Conservation (phyloP, 2,329 filamentous ascomycete genomes). For the Penicillium sp. region DNA sequence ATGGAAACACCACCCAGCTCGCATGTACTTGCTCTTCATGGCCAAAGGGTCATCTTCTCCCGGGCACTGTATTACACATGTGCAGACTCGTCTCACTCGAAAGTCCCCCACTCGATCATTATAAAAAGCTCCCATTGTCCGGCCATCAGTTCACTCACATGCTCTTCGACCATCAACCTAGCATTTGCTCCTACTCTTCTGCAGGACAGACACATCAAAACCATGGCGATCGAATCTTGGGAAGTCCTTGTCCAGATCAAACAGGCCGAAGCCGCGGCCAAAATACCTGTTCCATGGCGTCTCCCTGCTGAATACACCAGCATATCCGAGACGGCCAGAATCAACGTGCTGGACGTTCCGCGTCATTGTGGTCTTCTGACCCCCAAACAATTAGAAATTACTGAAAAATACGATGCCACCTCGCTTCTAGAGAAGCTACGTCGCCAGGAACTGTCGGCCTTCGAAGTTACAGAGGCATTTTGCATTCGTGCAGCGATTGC, state of each 20-base stretch:
- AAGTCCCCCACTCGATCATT: too few relatives aligned
- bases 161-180: neutral
- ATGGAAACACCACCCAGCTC: neutral
- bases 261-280: constrained; percentile 23
- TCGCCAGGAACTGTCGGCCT: constrained; percentile 3
- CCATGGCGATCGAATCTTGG: neutral
- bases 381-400: constrained; percentile 46
- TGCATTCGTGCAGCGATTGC: constrained; percentile 38
- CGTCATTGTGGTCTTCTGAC: constrained; percentile 44
- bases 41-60: neutral
- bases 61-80: too few relatives aligned
- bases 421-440: constrained; percentile 5
- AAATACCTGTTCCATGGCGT: constrained; percentile 34
- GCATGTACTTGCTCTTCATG: neutral
- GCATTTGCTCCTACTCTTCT: too few relatives aligned
- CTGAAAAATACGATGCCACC: constrained; percentile 19
- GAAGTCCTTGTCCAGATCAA: constrained; percentile 8
- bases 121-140: neutral
- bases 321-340: neutral
- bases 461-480: constrained; percentile 30
- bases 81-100: too few relatives aligned
- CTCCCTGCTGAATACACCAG: constrained; percentile 10
- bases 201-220: neutral
- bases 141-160: neutral
- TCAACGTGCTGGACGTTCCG: constrained; percentile 13